phyloP scores from a whole-genome alignment of 169 alveolate genomes.

The Plasmodium adleri region DNA sequence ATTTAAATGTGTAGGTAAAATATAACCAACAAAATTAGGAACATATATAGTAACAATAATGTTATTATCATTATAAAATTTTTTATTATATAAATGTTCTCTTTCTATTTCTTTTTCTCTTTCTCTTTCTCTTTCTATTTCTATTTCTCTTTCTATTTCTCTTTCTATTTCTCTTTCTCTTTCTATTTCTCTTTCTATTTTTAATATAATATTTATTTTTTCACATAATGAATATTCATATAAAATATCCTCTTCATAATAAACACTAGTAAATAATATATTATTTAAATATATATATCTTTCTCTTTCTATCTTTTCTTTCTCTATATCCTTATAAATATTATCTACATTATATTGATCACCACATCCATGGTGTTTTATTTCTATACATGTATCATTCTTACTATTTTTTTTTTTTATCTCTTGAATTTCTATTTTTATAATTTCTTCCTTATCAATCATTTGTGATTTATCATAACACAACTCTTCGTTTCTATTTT shows the following conservation, averaged over 20 bases:
- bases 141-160: not conserved
- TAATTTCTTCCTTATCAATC: slow-evolving; percentile 18
- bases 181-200: not conserved
- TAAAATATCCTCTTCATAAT: slow-evolving; percentile 11
- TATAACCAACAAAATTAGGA: slow-evolving; percentile 6
- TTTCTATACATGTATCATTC: not conserved
- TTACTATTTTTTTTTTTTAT: not conserved
- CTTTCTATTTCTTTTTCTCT: not conserved
- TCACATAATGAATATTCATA: slow-evolving; percentile 41
- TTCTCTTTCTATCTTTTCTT: not conserved
- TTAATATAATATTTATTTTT: slow-evolving; percentile 12
- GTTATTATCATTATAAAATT: too few relatives aligned
- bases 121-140: not conserved
- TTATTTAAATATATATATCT: slow-evolving; percentile 2
- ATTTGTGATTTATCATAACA: not conserved
- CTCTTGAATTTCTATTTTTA: slow-evolving; percentile 41
- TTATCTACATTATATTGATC: not conserved
- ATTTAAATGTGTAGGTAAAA: slow-evolving; percentile 23
- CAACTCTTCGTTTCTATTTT: slow-evolving; percentile 21
- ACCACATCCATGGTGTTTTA: not conserved
- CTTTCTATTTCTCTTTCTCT: not conserved
- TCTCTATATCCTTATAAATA: not conserved
- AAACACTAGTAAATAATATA: slow-evolving; percentile 17
- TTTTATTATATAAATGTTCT: too few relatives aligned
- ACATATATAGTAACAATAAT: slow-evolving; percentile 1